Percentiles rank a stretch among this genome's conserved stretches.
Evolutionary conservation across 495 filamentous ascomycete species (phyloP).

Genomic region (Aspergillus saccharolyticus): DNA sequence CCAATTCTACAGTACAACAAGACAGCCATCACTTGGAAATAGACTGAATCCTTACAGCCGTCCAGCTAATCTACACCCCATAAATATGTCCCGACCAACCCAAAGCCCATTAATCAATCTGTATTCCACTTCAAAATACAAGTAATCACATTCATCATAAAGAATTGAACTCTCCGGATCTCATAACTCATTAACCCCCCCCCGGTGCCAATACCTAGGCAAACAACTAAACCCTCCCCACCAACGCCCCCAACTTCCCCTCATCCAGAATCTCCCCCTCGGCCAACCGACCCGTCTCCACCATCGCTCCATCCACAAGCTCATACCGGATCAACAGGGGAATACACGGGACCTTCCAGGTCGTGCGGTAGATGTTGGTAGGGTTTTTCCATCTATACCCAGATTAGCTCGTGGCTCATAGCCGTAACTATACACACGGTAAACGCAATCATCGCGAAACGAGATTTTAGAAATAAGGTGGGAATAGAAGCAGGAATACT

Average conservation of each 20-base stretch:
- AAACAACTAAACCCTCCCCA: not conserved
- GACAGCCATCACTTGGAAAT: too few relatives aligned
- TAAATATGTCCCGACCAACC: too few relatives aligned
- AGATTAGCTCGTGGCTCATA: not conserved
- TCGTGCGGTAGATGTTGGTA: constrained; percentile 25
- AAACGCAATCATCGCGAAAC: too few relatives aligned
- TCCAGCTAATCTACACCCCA: too few relatives aligned
- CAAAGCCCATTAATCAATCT: too few relatives aligned
- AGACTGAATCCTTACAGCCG: too few relatives aligned
- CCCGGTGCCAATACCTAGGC: too few relatives aligned
- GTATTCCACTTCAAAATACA: too few relatives aligned
- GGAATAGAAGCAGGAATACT: not conserved
- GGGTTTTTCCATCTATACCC: constrained; percentile 26
- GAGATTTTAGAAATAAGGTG: not conserved
- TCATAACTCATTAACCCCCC: too few relatives aligned
- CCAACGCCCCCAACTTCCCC: constrained; percentile 13
- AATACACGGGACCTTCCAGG: constrained; percentile 23
- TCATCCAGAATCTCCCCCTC: constrained; percentile 29
- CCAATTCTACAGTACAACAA: too few relatives aligned
- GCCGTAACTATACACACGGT: not conserved
- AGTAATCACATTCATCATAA: too few relatives aligned
- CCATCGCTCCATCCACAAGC: constrained; percentile 21
- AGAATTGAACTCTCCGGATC: too few relatives aligned
- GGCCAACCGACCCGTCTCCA: constrained; percentile 23
- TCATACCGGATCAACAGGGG: constrained; percentile 29